These are phyloP conservation scores for Chrysochromulina tobinii DNA, from an alignment of 78 protist genomes.

Conservation along the genomic window DNA sequence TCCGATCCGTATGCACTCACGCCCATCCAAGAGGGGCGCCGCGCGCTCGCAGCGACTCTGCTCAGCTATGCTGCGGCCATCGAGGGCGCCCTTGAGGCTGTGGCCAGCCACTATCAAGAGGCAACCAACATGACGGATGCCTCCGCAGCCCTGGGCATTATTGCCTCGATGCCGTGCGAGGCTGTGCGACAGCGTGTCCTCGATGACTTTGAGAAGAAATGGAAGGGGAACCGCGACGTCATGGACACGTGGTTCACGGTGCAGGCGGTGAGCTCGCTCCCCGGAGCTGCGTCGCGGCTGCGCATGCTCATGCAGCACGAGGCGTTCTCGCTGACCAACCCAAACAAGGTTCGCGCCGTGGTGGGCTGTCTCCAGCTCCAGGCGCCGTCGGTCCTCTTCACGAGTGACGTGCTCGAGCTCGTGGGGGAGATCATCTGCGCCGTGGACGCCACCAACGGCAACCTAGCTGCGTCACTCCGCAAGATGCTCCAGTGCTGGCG, in stretches of 20 bases:
- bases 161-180: not conserved
- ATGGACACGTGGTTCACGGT: conserved; percentile 34
- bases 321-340: conserved; percentile 9
- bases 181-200: not conserved
- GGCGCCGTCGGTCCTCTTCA: no score
- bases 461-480: no score
- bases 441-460: no score
- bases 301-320: not conserved
- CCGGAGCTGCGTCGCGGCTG: not conserved
- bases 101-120: not conserved
- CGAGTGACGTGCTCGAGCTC: no score
- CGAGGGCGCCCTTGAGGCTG: not conserved
- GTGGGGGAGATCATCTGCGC: no score
- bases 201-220: not conserved
- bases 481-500: no score
- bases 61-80: not conserved
- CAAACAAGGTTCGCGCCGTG: conserved; percentile 34
- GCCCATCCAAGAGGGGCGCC: not conserved
- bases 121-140: conserved; percentile 37
- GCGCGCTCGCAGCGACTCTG: not conserved
- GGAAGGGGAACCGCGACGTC: conserved; percentile 1
- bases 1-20: not conserved
- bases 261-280: not conserved
- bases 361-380: not conserved
- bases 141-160: not conserved